These are phyloP conservation scores for Mycena olivaceomarginata DNA, from an alignment of 768 basidiomycete genomes.

Conservation along the genomic window DNA sequence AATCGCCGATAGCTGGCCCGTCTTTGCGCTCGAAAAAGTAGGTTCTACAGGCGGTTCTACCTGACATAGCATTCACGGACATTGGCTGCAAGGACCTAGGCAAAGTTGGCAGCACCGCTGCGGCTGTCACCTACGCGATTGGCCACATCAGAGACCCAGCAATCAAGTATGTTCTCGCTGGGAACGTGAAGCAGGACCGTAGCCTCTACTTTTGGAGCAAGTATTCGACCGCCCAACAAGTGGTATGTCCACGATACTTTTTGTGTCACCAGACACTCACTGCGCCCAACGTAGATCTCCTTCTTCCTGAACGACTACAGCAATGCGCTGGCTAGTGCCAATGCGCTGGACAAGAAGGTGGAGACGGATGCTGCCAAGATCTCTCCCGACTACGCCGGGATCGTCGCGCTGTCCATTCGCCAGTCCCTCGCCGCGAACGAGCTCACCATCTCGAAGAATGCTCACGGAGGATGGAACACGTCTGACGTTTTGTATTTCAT, in stretches of 20 bases:
- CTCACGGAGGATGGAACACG: constrained; percentile 68
- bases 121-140: constrained; percentile 64
- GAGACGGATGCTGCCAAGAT: constrained; percentile 67
- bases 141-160: constrained; percentile 73
- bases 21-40: constrained; percentile 67
- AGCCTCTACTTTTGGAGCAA: constrained; percentile 57
- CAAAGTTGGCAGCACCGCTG: constrained; percentile 58
- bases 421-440: constrained; percentile 75
- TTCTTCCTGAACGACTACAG: constrained; percentile 64
- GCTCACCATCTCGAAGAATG: constrained; percentile 70
- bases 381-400: constrained; percentile 68
- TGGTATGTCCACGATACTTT: constrained; percentile 43
- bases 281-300: constrained; percentile 14
- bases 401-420: constrained; percentile 73
- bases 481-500: constrained; percentile 73
- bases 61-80: no score
- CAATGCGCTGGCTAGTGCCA: constrained; percentile 65
- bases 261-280: background rate
- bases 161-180: constrained; percentile 64
- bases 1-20: constrained; percentile 74
- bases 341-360: constrained; percentile 68
- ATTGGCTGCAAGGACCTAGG: constrained; percentile 69
- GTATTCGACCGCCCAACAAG: constrained; percentile 46
- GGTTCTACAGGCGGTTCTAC: no score
- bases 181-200: constrained; percentile 52